These are phyloP conservation scores for Colletotrichum eleusines DNA, from an alignment of 2,329 filamentous ascomycete genomes.

Conservation along the genomic window DNA sequence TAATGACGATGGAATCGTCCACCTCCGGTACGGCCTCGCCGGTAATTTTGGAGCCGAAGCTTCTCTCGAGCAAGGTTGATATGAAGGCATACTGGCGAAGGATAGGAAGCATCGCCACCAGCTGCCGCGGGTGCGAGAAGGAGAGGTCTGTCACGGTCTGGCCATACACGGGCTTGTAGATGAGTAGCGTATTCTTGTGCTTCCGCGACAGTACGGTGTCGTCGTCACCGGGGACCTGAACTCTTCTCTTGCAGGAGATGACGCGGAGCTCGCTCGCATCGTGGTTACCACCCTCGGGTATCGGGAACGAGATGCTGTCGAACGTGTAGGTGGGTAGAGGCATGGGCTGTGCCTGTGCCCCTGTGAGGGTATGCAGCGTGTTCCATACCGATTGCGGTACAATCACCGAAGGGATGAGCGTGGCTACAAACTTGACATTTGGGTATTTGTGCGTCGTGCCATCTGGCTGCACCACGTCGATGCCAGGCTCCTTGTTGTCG, in stretches of 20 bases:
- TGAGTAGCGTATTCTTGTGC: constrained; percentile 73
- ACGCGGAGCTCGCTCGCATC: constrained; percentile 70
- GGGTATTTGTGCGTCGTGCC: constrained; percentile 67
- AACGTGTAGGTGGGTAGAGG: constrained; percentile 61
- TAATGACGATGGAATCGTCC: constrained; percentile 40
- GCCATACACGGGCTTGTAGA: constrained; percentile 80
- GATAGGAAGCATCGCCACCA: constrained; percentile 78
- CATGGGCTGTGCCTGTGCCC: constrained; percentile 55
- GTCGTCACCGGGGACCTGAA: constrained; percentile 57
- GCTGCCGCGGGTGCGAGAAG: constrained; percentile 82
- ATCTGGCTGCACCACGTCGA: constrained; percentile 65
- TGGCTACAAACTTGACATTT: constrained; percentile 80
- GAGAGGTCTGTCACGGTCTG: constrained; percentile 75
- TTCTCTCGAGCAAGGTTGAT: constrained; percentile 72
- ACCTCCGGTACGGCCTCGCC: constrained; percentile 48
- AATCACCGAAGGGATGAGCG: constrained; percentile 79
- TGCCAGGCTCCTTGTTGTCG: constrained; percentile 61
- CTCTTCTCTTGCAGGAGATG: constrained; percentile 61
- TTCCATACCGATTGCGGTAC: constrained; percentile 74
- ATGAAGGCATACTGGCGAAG: constrained; percentile 82
- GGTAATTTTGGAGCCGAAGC: constrained; percentile 56
- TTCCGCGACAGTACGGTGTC: constrained; percentile 48
- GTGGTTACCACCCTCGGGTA: constrained; percentile 60
- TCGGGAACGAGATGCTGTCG: constrained; percentile 69
- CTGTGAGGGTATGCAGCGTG: constrained; percentile 70